These are phyloP conservation scores for Blepharisma japonicum DNA, from an alignment of 73 alveolate genomes.

Conservation along the genomic window DNA sequence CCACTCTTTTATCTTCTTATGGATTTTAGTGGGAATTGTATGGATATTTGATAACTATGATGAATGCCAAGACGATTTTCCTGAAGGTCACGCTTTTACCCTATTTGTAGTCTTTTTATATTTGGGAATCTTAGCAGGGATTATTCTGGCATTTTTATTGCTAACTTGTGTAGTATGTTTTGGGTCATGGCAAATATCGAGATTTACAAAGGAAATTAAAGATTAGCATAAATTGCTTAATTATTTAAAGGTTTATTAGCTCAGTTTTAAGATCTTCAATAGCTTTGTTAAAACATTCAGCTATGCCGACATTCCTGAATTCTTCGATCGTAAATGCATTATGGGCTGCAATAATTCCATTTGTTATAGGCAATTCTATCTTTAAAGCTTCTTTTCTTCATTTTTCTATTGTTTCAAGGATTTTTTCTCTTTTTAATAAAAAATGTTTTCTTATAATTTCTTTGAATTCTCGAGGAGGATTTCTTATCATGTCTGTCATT, in stretches of 20 bases:
- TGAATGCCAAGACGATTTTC: constrained; percentile 26
- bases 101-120: background rate
- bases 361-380: too few relatives aligned
- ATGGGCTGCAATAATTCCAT: too few relatives aligned
- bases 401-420: constrained; percentile 52
- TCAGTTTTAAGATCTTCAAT: too few relatives aligned
- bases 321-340: too few relatives aligned
- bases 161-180: background rate
- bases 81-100: constrained; percentile 1
- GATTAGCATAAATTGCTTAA: too few relatives aligned
- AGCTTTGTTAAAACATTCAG: too few relatives aligned
- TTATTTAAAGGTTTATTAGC: too few relatives aligned
- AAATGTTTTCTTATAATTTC: constrained; percentile 63
- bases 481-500: constrained; percentile 63
- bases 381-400: constrained; percentile 68
- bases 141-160: background rate
- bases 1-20: constrained; percentile 2
- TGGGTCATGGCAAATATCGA: constrained; percentile 27
- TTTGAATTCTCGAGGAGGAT: constrained; percentile 73
- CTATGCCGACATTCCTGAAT: too few relatives aligned
- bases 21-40: constrained; percentile 13
- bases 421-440: constrained; percentile 56
- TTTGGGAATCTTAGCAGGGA: background rate
- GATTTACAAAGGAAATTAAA: too few relatives aligned
- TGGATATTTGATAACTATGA: background rate